Base-by-base conservation (phyloP, 495 filamentous ascomycete genomes). In the Annulohypoxylon maeteangense region DNA sequence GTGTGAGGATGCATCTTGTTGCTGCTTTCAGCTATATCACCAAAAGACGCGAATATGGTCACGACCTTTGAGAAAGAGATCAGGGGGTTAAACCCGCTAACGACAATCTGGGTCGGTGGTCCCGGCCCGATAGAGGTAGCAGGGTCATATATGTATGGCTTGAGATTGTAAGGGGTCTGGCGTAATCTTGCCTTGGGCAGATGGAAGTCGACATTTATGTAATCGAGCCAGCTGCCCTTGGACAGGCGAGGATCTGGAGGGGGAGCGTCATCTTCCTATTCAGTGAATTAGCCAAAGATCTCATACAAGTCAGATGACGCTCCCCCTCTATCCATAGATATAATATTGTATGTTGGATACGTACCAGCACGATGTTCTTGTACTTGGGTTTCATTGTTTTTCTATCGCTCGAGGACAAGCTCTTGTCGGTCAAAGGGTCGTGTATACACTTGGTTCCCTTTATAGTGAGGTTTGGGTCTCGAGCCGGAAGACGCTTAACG, bases 1-100 rank as follows among this genome's bases (percentile, higher is more conserved):
- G 93, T 98, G 40, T 92, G 90, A 5, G 95, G 95, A 78, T 98
- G 91, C 57, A 94, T 93, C 76, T 94, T 92, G 73, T 97, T 97
- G 69, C 91, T 92, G 65, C 95, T 90, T 69, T 93, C 91, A 36
- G 90, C 89, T 55, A 99, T 91, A 54, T 97, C 93, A 51, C 95
- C 95, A 81, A 91, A 98, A 32, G 88, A 89, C 22, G 92, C 88
- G 72, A 98, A 98, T 20, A 93, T 85, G 23, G 90, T 88, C n/a
- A 83, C 88, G 40, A 98, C 87, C 60, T 93, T 92, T 55, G 89
- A 86, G 68, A 94, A 89, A 16, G 91, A 86, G 7, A 90, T 91
- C 67, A 99, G 81, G 5, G 95, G 93, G 79, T 98, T 94, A 76
- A 98, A 97, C 3, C 94, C 93, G n/a, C 88, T 93, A 18, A 97